Evolutionary conservation across 306 rosid genomes (phyloP).

Genomic region (Rosa persica): DNA sequence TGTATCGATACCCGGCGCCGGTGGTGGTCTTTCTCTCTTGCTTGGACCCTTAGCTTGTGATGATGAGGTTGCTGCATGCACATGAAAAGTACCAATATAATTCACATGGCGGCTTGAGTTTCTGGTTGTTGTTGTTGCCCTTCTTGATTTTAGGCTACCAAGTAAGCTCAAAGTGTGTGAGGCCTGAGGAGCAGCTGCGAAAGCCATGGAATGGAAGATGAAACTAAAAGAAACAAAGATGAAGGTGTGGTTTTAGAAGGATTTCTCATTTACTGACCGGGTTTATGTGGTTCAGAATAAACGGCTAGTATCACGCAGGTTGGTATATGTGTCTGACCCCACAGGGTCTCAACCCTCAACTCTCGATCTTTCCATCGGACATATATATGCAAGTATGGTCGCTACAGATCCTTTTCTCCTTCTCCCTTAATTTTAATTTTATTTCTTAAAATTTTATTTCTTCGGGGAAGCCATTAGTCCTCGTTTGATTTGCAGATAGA

Average conservation of each 20-base stretch:
- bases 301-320: neutral
- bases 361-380: too few species aligned
- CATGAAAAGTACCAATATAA: neutral
- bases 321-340: too few species aligned
- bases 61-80: constrained; percentile 32
- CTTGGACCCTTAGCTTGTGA: constrained; percentile 27
- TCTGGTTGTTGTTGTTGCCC: neutral
- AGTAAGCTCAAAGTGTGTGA: constrained; percentile 13
- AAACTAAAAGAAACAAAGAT: neutral
- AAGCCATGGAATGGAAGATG: constrained; percentile 8
- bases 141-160: neutral
- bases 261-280: neutral
- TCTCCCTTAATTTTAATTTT: too few species aligned
- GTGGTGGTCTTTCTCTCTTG: constrained; percentile 26
- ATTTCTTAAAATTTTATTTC: too few species aligned
- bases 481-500: too few species aligned
- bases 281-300: constrained; percentile 15
- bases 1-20: constrained; percentile 74
- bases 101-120: neutral
- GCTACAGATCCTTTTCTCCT: too few species aligned
- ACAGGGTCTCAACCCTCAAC: too few species aligned
- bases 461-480: too few species aligned
- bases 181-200: constrained; percentile 11
- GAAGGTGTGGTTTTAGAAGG: neutral
- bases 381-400: too few species aligned